These are phyloP conservation scores for Middelhovenomyces tepae DNA, from an alignment of 805 yeast genomes.

Conservation along the genomic window DNA sequence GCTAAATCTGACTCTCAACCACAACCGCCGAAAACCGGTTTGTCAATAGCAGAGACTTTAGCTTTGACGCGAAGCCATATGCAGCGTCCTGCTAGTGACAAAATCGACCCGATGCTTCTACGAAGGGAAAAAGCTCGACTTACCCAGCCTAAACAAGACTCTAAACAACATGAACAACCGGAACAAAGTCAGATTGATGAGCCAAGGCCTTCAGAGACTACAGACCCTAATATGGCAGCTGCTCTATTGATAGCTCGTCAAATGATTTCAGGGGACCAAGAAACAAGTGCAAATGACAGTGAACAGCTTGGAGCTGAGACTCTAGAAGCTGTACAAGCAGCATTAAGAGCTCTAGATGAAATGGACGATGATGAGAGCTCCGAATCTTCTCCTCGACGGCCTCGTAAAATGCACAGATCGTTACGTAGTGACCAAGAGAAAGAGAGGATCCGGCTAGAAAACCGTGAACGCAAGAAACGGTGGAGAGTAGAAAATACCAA, in stretches of 20 bases:
- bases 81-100: slow-evolving; percentile 7
- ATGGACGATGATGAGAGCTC: no score
- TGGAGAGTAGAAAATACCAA: slow-evolving; percentile 79
- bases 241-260: slow-evolving; percentile 29
- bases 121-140: no score
- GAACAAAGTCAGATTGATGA: no score
- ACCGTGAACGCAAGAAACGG: slow-evolving; percentile 67
- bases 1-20: no score
- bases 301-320: slow-evolving; percentile 12
- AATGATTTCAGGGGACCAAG: slow-evolving; percentile 1
- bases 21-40: no score
- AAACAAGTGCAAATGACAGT: not conserved
- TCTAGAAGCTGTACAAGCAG: slow-evolving; percentile 20
- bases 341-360: slow-evolving; percentile 20
- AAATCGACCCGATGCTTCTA: slow-evolving; percentile 18
- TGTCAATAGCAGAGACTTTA: slow-evolving; percentile 53
- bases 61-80: slow-evolving; percentile 32
- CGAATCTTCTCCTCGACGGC: no score
- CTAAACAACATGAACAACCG: no score
- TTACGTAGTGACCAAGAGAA: slow-evolving; percentile 25
- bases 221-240: slow-evolving; percentile 23
- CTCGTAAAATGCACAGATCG: not conserved
- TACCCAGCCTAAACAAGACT: no score
- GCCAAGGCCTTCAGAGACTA: no score
- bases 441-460: slow-evolving; percentile 55